Evolutionary conservation across 495 filamentous ascomycete species (phyloP).

Genomic region (Penicillium pulvis): DNA sequence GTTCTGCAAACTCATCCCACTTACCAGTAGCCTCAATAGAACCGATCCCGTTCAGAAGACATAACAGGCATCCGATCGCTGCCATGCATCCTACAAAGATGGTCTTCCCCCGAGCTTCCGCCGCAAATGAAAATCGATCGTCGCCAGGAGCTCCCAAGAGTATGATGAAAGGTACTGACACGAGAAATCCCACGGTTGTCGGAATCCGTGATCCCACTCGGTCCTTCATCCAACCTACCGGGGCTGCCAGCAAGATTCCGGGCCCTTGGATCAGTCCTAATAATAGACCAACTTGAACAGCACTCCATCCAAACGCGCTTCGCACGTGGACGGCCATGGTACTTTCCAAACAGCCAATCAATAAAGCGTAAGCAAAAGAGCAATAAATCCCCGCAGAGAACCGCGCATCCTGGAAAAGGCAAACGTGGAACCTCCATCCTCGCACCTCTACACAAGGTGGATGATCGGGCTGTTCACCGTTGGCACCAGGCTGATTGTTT

Average conservation of each 20-base stretch:
- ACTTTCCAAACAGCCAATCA: conserved; percentile 32
- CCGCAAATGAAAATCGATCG: conserved; percentile 20
- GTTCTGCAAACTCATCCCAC: conserved; percentile 1
- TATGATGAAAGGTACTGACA: conserved; percentile 23
- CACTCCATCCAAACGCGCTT: conserved; percentile 34
- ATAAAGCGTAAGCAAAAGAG: conserved; percentile 22
- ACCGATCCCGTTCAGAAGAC: conserved; percentile 30
- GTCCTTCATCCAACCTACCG: conserved; percentile 35
- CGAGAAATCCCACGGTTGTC: conserved; percentile 25
- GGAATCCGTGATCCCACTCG: conserved; percentile 27
- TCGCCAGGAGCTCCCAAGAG: conserved; percentile 30
- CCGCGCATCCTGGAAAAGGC: conserved; percentile 23
- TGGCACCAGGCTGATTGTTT: not conserved
- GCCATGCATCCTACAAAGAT: conserved; percentile 25
- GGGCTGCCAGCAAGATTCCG: conserved; percentile 21
- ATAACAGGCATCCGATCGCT: conserved; percentile 21
- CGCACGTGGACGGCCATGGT: conserved; percentile 36
- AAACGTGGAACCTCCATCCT: conserved; percentile 28
- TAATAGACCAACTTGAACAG: conserved; percentile 28
- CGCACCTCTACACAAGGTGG: not conserved
- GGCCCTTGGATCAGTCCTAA: conserved; percentile 35
- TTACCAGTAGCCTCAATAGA: conserved; percentile 38
- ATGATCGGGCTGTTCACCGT: not conserved
- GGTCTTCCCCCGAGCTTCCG: conserved; percentile 15
- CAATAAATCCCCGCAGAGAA: conserved; percentile 28